Percentiles rank a stretch among this genome's conserved stretches.
Conservation (phyloP, 257 asterid species). For the Plectranthus barbatus region DNA sequence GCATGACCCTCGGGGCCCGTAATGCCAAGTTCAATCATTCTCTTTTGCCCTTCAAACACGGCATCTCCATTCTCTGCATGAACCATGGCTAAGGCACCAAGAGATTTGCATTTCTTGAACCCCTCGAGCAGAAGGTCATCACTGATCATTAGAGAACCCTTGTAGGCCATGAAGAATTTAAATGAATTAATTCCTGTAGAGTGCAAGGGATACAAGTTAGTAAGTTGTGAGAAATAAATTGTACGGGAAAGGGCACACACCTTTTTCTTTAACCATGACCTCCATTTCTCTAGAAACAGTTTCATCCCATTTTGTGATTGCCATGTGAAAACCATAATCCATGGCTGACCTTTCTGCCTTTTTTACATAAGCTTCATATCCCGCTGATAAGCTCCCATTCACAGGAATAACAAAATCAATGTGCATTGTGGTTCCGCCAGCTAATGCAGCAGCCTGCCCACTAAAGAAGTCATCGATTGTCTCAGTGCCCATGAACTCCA, state of each 20-base stretch:
- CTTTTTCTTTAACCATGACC: constrained; percentile 88
- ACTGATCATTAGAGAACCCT: constrained; percentile 84
- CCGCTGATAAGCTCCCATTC: constrained; percentile 79
- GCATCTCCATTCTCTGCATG: constrained; percentile 99
- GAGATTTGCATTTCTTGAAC: constrained; percentile 86
- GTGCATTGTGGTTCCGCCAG: constrained; percentile 99
- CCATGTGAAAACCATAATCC: constrained; percentile 99
- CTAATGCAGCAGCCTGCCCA: constrained; percentile 97
- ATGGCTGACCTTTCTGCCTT: constrained; percentile 80
- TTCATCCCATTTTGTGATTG: constrained; percentile 95
- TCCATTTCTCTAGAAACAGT: constrained; percentile 80
- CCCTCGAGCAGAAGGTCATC: constrained; percentile 90
- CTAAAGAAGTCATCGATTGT: constrained; percentile 82
- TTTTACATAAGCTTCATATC: constrained; percentile 60
- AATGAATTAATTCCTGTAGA: constrained; percentile 82
- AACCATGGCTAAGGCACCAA: constrained; percentile 96
- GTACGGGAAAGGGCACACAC: constrained; percentile 14
- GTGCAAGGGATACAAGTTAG: constrained; percentile 7
- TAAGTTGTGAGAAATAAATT: neutral
- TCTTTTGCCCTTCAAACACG: constrained; percentile 83
- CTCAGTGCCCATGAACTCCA: constrained; percentile 92
- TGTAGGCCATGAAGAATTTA: constrained; percentile 87
- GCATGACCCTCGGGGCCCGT: constrained; percentile 98
- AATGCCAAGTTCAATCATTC: constrained; percentile 88
- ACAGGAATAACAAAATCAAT: constrained; percentile 92